Evolutionary conservation across 176 grass and related monocot genomes (phyloP).

Genomic region (Chloris gayana): DNA sequence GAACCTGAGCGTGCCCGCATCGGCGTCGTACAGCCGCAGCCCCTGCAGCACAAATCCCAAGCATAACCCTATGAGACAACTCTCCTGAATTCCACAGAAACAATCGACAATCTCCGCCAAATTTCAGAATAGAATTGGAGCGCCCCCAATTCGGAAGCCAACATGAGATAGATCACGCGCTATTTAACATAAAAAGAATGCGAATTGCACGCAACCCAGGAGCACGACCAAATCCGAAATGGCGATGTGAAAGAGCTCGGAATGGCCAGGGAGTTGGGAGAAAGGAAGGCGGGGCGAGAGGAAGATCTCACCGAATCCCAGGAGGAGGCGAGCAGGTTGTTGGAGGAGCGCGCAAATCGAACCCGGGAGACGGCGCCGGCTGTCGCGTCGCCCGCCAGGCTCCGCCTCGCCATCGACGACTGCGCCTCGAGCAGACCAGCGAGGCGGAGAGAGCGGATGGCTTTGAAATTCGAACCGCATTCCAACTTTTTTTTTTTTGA

Average conservation of each 20-base stretch:
- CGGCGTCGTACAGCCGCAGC: slow-evolving; percentile 63
- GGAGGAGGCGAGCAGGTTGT: slow-evolving; percentile 60
- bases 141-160: not conserved
- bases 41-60: slow-evolving; percentile 45
- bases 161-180: not conserved
- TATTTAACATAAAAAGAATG: not conserved
- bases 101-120: not conserved
- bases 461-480: not conserved
- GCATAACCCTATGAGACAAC: slow-evolving; percentile 13
- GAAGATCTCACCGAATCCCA: slow-evolving; percentile 60
- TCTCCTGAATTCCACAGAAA: not conserved
- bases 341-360: slow-evolving; percentile 65
- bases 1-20: slow-evolving; percentile 44
- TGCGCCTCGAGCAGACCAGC: not conserved
- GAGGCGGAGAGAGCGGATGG: not conserved
- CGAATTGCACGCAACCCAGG: not conserved
- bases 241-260: not conserved
- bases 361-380: slow-evolving; percentile 58
- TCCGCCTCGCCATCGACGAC: slow-evolving; percentile 38
- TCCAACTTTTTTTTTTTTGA: too few species aligned
- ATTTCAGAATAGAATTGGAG: not conserved
- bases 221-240: not conserved
- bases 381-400: slow-evolving; percentile 16
- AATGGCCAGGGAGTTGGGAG: not conserved
- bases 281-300: not conserved